Evolutionary conservation across 2,329 filamentous ascomycete species (phyloP).

Genomic region (Didymella keratinophila): DNA sequence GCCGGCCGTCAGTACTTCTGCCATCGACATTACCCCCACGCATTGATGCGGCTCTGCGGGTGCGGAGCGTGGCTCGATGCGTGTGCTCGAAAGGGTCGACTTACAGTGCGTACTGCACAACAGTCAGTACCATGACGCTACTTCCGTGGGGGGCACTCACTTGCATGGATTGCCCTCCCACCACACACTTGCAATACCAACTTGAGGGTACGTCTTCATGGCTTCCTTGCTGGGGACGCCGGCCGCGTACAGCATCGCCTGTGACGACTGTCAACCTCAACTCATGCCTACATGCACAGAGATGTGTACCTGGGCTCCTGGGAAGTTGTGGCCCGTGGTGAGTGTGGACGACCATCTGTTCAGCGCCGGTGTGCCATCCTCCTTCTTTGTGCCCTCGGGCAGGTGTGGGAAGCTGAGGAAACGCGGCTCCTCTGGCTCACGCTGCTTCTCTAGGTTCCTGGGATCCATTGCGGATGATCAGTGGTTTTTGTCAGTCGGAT

Average conservation of each 20-base stretch:
- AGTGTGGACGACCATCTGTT: conserved; percentile 88
- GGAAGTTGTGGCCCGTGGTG: conserved; percentile 87
- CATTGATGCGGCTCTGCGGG: conserved; percentile 20
- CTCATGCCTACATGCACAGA: neutral
- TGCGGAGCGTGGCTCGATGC: conserved; percentile 1
- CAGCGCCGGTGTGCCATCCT: conserved; percentile 69
- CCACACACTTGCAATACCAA: conserved; percentile 92
- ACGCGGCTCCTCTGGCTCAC: conserved; percentile 49
- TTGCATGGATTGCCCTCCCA: conserved; percentile 99
- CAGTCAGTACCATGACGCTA: conserved; percentile 34
- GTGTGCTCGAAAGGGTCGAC: conserved; percentile 24
- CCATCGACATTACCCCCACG: conserved; percentile 15
- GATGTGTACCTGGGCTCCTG: conserved; percentile 77
- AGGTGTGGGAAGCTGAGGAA: conserved; percentile 67
- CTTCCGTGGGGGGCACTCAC: conserved; percentile 58
- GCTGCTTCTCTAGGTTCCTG: conserved; percentile 46
- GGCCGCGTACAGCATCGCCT: conserved; percentile 95
- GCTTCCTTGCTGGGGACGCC: conserved; percentile 82
- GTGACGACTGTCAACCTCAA: conserved; percentile 7
- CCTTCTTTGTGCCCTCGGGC: conserved; percentile 58
- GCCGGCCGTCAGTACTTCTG: conserved; percentile 21
- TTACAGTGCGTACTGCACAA: conserved; percentile 59
- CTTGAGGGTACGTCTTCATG: conserved; percentile 91
- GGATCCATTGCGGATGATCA: conserved; percentile 45
- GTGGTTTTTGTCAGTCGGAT: neutral